Conservation (phyloP, 2,329 filamentous ascomycete species). For the Cladophialophora bantiana region DNA sequence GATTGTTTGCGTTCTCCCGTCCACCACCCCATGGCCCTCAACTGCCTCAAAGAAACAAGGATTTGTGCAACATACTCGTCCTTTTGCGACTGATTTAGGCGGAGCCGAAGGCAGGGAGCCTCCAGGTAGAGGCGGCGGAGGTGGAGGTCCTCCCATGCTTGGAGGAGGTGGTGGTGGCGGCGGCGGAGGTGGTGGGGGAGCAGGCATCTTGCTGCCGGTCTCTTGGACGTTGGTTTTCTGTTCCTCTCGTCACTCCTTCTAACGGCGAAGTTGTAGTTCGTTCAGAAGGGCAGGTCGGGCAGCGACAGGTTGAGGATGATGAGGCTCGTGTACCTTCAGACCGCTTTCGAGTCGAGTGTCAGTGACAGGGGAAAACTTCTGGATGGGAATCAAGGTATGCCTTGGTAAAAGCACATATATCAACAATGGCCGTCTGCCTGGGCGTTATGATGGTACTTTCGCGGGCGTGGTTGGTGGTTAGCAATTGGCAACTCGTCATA, state of each 20-base stretch:
- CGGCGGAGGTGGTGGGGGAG: conserved; percentile 43
- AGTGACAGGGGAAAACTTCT: neutral
- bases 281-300: conserved; percentile 16
- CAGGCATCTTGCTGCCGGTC: conserved; percentile 33
- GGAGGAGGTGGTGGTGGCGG: conserved; percentile 69
- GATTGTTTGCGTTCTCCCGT: neutral
- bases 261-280: conserved; percentile 12
- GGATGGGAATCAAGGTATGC: neutral
- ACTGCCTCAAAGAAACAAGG: neutral
- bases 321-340: conserved; percentile 16
- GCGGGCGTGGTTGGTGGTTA: conserved; percentile 29
- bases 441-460: conserved; percentile 5
- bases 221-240: conserved; percentile 1
- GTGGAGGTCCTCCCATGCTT: conserved; percentile 63
- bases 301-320: neutral
- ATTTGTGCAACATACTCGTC: conserved; percentile 64
- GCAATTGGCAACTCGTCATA: conserved; percentile 31
- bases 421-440: conserved; percentile 8
- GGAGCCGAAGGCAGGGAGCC: conserved; percentile 65
- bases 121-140: conserved; percentile 71
- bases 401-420: conserved; percentile 19
- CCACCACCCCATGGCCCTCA: neutral
- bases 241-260: conserved; percentile 14
- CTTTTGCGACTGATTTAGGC: conserved; percentile 61
- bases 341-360: neutral